Conservation (phyloP, 495 filamentous ascomycete species). For the Talaromyces ruber region DNA sequence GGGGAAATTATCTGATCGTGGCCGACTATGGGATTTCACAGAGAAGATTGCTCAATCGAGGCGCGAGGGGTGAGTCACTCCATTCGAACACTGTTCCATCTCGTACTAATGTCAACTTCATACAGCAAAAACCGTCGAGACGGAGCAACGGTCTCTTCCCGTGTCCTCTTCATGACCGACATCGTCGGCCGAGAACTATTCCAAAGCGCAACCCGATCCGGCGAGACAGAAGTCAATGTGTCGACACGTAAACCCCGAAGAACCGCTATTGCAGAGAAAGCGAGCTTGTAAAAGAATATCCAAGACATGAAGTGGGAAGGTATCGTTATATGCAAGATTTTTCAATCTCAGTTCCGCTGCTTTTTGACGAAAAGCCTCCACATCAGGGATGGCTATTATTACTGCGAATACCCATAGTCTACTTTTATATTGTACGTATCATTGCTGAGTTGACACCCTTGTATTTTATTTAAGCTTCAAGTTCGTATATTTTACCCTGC, state of each 20-base stretch:
- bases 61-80: conserved; percentile 60
- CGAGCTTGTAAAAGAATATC: conserved; percentile 22
- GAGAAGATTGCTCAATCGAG: conserved; percentile 75
- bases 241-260: conserved; percentile 30
- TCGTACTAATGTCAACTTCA: background rate
- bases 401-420: background rate
- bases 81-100: background rate
- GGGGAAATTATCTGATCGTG: conserved; percentile 55
- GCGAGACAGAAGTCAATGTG: conserved; percentile 19
- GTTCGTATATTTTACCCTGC: background rate
- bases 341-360: background rate
- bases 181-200: conserved; percentile 44
- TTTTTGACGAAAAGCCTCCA: background rate
- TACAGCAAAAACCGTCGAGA: conserved; percentile 78
- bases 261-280: conserved; percentile 24
- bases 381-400: background rate
- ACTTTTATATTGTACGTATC: background rate
- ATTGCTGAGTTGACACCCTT: background rate
- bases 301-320: background rate
- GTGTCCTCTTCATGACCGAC: conserved; percentile 75
- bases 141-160: conserved; percentile 74
- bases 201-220: conserved; percentile 21
- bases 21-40: conserved; percentile 80
- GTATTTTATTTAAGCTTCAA: background rate
- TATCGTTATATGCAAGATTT: background rate